These are phyloP conservation scores for Petasospora fabianii DNA, from an alignment of 1,139 yeast species.

Conservation along the genomic window DNA sequence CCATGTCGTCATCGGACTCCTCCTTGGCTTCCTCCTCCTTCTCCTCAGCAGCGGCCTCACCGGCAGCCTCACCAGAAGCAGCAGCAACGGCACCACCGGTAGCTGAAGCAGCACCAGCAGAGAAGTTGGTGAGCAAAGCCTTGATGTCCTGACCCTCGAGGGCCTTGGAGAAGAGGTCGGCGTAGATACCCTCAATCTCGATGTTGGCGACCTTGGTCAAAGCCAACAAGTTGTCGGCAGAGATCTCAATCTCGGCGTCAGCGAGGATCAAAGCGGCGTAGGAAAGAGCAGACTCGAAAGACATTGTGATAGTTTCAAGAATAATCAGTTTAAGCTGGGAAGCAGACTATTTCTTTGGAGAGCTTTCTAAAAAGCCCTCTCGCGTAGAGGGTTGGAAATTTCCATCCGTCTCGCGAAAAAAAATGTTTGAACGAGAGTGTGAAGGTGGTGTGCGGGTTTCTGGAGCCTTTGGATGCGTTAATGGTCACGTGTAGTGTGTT, in stretches of 20 bases:
- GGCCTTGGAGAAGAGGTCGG: constrained; percentile 92
- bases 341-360: constrained; percentile 66
- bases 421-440: constrained; percentile 7
- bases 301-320: constrained; percentile 51
- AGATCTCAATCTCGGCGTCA: constrained; percentile 76
- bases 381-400: constrained; percentile 1
- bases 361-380: background rate
- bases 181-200: constrained; percentile 72
- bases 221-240: constrained; percentile 71
- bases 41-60: constrained; percentile 52
- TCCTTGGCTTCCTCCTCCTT: constrained; percentile 51
- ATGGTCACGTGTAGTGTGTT: constrained; percentile 4
- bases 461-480: background rate
- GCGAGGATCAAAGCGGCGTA: constrained; percentile 89
- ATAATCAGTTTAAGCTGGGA: constrained; percentile 53
- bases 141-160: constrained; percentile 95
- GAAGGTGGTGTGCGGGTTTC: constrained; percentile 11
- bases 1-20: constrained; percentile 85
- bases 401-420: constrained; percentile 1
- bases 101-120: constrained; percentile 67
- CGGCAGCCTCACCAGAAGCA: constrained; percentile 62
- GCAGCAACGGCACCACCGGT: constrained; percentile 56
- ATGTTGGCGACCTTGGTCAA: constrained; percentile 68
- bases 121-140: constrained; percentile 80
- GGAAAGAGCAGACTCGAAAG: constrained; percentile 79